Percentiles rank a stretch among this genome's conserved stretches.
Evolutionary conservation across 345 rosid genomes (phyloP).

Genomic region (Lepidium aucheri): DNA sequence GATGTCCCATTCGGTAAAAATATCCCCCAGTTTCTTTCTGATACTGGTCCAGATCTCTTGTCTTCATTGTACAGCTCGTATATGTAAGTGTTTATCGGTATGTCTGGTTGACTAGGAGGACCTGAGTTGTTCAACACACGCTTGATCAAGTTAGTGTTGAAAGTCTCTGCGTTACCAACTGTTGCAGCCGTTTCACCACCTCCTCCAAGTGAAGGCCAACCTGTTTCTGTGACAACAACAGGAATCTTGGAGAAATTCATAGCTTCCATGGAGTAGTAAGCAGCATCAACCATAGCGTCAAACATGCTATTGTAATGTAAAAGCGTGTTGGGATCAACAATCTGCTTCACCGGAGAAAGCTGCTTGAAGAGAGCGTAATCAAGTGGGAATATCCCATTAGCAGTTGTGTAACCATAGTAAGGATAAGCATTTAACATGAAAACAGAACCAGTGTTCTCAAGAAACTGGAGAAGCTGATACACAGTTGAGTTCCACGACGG

Average conservation of each 20-base stretch:
- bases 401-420: slow-evolving; percentile 77
- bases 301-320: slow-evolving; percentile 86
- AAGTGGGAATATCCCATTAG: slow-evolving; percentile 75
- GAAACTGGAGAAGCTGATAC: slow-evolving; percentile 80
- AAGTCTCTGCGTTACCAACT: slow-evolving; percentile 59
- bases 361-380: slow-evolving; percentile 79
- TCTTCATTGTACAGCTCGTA: slow-evolving; percentile 94
- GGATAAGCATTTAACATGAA: slow-evolving; percentile 97
- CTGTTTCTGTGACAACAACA: slow-evolving; percentile 79
- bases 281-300: slow-evolving; percentile 97
- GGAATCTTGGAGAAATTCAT: slow-evolving; percentile 63
- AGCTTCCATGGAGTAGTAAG: slow-evolving; percentile 80
- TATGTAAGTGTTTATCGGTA: slow-evolving; percentile 66
- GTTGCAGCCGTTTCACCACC: slow-evolving; percentile 73
- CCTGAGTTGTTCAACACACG: slow-evolving; percentile 79
- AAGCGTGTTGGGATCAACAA: slow-evolving; percentile 96
- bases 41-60: slow-evolving; percentile 58
- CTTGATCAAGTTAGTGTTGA: slow-evolving; percentile 59
- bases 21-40: slow-evolving; percentile 87
- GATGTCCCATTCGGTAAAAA: slow-evolving; percentile 66
- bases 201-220: slow-evolving; percentile 97
- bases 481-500: slow-evolving; percentile 71
- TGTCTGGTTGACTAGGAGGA: slow-evolving; percentile 70
- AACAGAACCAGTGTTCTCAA: slow-evolving; percentile 74
- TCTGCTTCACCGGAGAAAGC: slow-evolving; percentile 78